Evolutionary conservation across 495 filamentous ascomycete genomes (phyloP).

Genomic region (Lasiosphaeria ovina): DNA sequence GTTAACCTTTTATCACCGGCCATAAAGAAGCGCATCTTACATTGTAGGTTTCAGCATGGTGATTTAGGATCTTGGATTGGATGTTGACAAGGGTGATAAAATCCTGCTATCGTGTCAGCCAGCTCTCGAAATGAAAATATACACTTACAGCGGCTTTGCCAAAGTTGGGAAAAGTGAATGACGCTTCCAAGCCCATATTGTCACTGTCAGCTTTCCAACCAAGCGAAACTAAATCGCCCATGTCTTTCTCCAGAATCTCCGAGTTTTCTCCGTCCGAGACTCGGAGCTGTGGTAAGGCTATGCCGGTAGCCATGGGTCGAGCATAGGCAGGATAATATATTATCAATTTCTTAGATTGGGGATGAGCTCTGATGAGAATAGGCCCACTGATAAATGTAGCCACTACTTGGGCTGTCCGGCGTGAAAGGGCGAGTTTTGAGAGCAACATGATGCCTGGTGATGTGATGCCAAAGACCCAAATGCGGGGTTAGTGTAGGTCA

Average conservation of each 20-base stretch:
- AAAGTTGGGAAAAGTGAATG: not conserved
- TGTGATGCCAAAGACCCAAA: no score
- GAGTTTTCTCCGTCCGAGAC: not conserved
- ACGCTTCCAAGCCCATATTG: not conserved
- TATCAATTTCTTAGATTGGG: no score
- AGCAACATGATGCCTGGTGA: no score
- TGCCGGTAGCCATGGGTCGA: no score
- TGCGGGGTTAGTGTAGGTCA: no score
- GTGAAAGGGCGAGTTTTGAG: no score
- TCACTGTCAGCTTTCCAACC: not conserved
- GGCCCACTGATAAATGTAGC: no score
- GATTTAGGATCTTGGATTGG: not conserved
- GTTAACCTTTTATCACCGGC: not conserved
- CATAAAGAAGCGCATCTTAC: not conserved
- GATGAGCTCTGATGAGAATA: no score
- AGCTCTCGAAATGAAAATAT: not conserved
- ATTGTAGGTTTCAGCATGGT: not conserved
- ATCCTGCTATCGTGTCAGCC: not conserved
- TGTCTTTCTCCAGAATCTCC: not conserved
- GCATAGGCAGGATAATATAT: no score
- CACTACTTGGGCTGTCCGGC: no score
- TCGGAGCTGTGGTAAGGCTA: not conserved
- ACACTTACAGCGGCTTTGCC: not conserved
- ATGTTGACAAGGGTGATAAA: not conserved
- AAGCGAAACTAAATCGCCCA: not conserved